These are phyloP conservation scores for Clohesyomyces aquaticus DNA, from an alignment of 495 filamentous ascomycete genomes.

Conservation along the genomic window DNA sequence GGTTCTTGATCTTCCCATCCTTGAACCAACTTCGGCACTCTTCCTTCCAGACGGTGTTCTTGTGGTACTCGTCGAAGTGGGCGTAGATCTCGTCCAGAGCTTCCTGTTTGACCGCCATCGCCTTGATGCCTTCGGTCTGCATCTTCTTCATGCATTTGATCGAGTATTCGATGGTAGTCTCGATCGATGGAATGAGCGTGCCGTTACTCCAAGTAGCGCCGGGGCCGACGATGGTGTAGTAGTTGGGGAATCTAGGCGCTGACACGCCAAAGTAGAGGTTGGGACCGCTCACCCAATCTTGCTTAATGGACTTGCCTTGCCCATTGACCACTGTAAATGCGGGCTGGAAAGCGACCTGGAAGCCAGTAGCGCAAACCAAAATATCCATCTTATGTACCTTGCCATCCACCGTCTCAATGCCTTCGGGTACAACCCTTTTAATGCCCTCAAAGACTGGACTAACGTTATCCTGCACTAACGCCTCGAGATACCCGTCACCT, in stretches of 20 bases:
- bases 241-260: conserved; percentile 44
- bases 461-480: conserved; percentile 39
- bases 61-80: conserved; percentile 45
- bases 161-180: conserved; percentile 43
- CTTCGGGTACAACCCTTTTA: conserved; percentile 33
- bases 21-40: conserved; percentile 51
- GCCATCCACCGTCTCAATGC: conserved; percentile 38
- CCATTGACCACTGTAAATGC: conserved; percentile 36
- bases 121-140: conserved; percentile 45
- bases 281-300: conserved; percentile 38
- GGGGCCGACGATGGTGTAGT: conserved; percentile 44
- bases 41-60: conserved; percentile 44
- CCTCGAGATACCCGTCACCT: conserved; percentile 44
- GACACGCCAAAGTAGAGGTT: conserved; percentile 42
- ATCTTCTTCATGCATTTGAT: conserved; percentile 48
- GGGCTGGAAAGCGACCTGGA: conserved; percentile 41
- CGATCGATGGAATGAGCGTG: conserved; percentile 44
- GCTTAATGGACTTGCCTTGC: conserved; percentile 37
- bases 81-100: conserved; percentile 45
- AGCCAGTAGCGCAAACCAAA: conserved; percentile 43
- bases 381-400: conserved; percentile 42
- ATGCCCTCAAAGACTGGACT: conserved; percentile 35
- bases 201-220: conserved; percentile 44
- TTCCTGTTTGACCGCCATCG: conserved; percentile 46
- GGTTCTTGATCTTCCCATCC: conserved; percentile 50